Evolutionary conservation across 2,329 filamentous ascomycete genomes (phyloP).

Genomic region (Ophiostoma pallidulum): DNA sequence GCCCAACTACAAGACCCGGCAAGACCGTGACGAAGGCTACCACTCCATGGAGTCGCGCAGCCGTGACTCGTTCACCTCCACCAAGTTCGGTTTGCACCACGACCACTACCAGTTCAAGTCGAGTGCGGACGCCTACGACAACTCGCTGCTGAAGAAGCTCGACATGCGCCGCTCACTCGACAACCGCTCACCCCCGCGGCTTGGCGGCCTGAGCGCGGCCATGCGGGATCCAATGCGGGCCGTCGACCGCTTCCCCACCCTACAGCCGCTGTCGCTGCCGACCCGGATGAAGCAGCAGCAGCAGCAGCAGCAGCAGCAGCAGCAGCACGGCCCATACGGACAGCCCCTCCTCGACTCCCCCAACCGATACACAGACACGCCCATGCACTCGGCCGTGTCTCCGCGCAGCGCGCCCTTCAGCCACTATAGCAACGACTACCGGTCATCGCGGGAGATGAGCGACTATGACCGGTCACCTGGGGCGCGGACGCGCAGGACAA

Average conservation of each 20-base stretch:
- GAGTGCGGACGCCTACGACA: slow-evolving; percentile 38
- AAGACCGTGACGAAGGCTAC: slow-evolving; percentile 19
- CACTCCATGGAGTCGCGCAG: slow-evolving; percentile 15
- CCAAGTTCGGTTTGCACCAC: slow-evolving; percentile 41
- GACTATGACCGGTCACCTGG: slow-evolving; percentile 39
- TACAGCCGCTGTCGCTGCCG: slow-evolving; percentile 39
- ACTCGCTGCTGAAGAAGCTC: slow-evolving; percentile 46
- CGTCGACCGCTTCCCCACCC: slow-evolving; percentile 28
- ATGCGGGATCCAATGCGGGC: slow-evolving; percentile 25
- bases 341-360: slow-evolving; percentile 35
- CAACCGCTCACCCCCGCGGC: slow-evolving; percentile 33
- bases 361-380: slow-evolving; percentile 34
- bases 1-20: slow-evolving; percentile 18
- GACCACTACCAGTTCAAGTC: slow-evolving; percentile 39
- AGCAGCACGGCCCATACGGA: slow-evolving; percentile 16
- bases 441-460: slow-evolving; percentile 32
- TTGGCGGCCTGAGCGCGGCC: slow-evolving; percentile 31
- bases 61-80: slow-evolving; percentile 16
- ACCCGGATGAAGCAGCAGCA: slow-evolving; percentile 31
- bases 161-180: slow-evolving; percentile 37
- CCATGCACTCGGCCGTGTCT: slow-evolving; percentile 39
- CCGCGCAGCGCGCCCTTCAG: slow-evolving; percentile 36
- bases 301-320: too few species aligned
- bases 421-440: slow-evolving; percentile 27
- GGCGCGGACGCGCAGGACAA: slow-evolving; percentile 38